Percentiles rank a stretch among this genome's conserved stretches.
phyloP scores from a whole-genome alignment of 2,329 filamentous ascomycete species.

The Metarhizium humberi region DNA sequence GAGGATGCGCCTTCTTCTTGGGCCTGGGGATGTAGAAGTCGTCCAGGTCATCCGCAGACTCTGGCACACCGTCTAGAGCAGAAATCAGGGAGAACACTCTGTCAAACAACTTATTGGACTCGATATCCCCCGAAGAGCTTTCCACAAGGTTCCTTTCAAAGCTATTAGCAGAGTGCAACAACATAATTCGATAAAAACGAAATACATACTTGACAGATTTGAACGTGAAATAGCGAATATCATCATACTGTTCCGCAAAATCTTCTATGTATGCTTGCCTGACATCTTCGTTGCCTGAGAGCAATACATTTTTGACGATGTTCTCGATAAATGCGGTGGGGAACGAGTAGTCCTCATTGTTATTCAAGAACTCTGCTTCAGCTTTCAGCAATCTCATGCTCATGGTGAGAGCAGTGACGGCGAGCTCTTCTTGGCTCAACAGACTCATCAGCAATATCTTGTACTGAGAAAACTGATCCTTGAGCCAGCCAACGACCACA shows the following conservation, averaged over 20 bases:
- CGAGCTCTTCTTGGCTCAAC: constrained; percentile 52
- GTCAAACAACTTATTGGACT: constrained; percentile 32
- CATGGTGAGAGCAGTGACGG: constrained; percentile 64
- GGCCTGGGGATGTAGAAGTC: constrained; percentile 59
- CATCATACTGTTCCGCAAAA: constrained; percentile 71
- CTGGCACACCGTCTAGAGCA: constrained; percentile 61
- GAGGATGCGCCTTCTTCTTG: constrained; percentile 55
- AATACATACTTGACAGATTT: constrained; percentile 57
- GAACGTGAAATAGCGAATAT: constrained; percentile 78
- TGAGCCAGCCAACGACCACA: constrained; percentile 70
- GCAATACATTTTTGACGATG: constrained; percentile 54
- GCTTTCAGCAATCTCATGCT: constrained; percentile 79
- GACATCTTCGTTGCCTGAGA: constrained; percentile 47
- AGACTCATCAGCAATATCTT: constrained; percentile 51
- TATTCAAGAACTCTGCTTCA: constrained; percentile 55
- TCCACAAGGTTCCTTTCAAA: constrained; percentile 17
- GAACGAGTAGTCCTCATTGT: constrained; percentile 58
- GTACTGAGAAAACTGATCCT: constrained; percentile 64
- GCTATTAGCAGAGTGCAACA: constrained; percentile 1
- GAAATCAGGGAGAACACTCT: constrained; percentile 54
- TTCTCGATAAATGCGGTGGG: constrained; percentile 56
- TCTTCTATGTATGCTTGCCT: constrained; percentile 67
- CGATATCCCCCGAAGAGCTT: constrained; percentile 10
- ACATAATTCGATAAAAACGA: constrained; percentile 14
- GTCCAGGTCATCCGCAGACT: constrained; percentile 54